Percentiles rank a stretch among this genome's conserved stretches.
Conservation (phyloP, 129 eudicot genomes). For the Lonicera japonica region DNA sequence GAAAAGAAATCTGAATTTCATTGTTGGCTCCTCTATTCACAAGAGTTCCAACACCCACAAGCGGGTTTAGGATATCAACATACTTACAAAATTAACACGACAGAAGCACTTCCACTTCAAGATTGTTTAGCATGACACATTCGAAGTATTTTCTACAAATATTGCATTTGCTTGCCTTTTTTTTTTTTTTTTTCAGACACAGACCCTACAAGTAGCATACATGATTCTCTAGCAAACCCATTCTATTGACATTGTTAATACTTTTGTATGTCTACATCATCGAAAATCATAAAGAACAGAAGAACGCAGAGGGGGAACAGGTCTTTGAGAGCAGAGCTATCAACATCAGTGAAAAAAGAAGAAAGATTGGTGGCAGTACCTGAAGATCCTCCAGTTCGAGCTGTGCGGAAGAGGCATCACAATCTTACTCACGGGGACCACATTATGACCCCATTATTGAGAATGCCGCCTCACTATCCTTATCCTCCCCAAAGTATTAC, state of each 20-base stretch:
- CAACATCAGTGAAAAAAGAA: constrained; percentile 12
- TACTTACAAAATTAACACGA: no score
- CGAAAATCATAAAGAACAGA: not conserved
- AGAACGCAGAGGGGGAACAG: constrained; percentile 26
- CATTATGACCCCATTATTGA: not conserved
- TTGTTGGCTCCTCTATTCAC: no score
- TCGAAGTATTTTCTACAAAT: no score
- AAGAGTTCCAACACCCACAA: no score
- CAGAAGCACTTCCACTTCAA: no score
- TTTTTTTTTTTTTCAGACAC: no score
- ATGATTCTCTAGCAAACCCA: no score
- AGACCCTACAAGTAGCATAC: no score
- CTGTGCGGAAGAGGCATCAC: constrained; percentile 41
- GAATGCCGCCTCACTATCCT: constrained; percentile 6
- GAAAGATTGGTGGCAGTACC: constrained; percentile 5
- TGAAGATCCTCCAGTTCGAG: constrained; percentile 23
- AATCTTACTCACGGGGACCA: constrained; percentile 19
- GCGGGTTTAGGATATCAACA: no score
- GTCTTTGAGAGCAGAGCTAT: constrained; percentile 24
- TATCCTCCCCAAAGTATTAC: not conserved
- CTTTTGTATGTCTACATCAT: not conserved
- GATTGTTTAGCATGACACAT: no score
- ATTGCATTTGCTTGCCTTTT: no score
- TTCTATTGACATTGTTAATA: not conserved
- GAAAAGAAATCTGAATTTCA: no score